These are phyloP conservation scores for Phoma sp. DNA, from an alignment of 2,329 filamentous ascomycete genomes.

Conservation along the genomic window DNA sequence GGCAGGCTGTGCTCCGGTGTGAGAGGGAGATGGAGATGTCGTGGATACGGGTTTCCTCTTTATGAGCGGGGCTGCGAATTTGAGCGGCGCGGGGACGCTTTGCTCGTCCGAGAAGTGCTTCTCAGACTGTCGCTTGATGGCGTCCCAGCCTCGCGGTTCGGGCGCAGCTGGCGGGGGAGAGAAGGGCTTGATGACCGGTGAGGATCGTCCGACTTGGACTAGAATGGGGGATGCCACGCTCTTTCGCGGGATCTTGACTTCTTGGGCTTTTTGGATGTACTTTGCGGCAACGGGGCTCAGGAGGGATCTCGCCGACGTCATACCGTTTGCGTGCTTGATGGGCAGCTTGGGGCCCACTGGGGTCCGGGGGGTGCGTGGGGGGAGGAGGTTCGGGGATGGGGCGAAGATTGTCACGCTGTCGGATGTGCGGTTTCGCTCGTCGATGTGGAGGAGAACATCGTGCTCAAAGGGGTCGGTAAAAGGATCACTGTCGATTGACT, in stretches of 20 bases:
- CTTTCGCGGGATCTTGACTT: conserved; percentile 15
- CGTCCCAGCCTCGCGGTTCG: conserved; percentile 37
- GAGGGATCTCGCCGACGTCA: conserved; percentile 9
- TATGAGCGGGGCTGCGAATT: conserved; percentile 9
- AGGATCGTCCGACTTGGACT: conserved; percentile 9
- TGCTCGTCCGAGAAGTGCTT: conserved; percentile 9
- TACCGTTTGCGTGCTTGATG: conserved; percentile 9
- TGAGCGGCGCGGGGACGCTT: conserved; percentile 15
- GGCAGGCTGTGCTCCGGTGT: conserved; percentile 23
- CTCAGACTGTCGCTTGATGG: conserved; percentile 30
- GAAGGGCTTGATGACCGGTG: conserved; percentile 12
- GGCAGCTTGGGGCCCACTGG: conserved; percentile 15
- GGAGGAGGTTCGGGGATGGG: conserved; percentile 24
- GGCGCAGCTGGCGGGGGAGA: conserved; percentile 15
- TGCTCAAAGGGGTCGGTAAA: conserved; percentile 37
- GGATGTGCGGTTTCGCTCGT: conserved; percentile 34
- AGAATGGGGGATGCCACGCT: conserved; percentile 12
- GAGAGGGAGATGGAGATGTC: background rate
- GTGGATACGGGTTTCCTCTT: conserved; percentile 22
- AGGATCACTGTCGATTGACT: conserved; percentile 23
- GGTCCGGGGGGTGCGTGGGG: conserved; percentile 28
- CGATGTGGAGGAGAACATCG: conserved; percentile 38
- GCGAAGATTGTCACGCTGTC: conserved; percentile 38
- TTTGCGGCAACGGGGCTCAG: conserved; percentile 13
- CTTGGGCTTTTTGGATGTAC: conserved; percentile 10